Conservation (phyloP, 176 grass and related monocot genomes). For the Melocanna baccifera region DNA sequence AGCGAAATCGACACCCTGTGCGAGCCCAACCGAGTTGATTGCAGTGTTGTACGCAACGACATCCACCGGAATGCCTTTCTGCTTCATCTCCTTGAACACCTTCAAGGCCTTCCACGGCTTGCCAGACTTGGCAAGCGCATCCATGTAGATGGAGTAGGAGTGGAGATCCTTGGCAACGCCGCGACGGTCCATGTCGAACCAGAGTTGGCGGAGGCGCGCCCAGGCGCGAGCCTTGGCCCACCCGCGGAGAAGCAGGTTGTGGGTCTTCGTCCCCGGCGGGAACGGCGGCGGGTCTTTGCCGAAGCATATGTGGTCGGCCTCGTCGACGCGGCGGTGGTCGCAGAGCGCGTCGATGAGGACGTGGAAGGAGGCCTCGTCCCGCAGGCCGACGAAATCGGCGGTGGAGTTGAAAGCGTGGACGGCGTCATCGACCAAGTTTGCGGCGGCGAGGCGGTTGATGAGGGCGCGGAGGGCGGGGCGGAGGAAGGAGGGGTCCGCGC, state of each 20-base stretch:
- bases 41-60: constrained; percentile 69
- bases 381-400: constrained; percentile 32
- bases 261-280: constrained; percentile 57
- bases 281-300: constrained; percentile 42
- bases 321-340: constrained; percentile 68
- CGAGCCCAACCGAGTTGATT: constrained; percentile 65
- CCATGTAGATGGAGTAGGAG: constrained; percentile 96
- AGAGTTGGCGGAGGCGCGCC: constrained; percentile 60
- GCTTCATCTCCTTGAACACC: constrained; percentile 77
- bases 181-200: constrained; percentile 81
- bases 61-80: constrained; percentile 47
- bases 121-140: constrained; percentile 62
- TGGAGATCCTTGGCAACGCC: constrained; percentile 78
- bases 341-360: constrained; percentile 83
- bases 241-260: constrained; percentile 84
- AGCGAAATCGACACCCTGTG: constrained; percentile 66
- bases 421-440: constrained; percentile 49
- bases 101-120: constrained; percentile 87
- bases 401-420: constrained; percentile 39
- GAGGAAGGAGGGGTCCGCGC: constrained; percentile 52
- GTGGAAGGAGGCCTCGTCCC: constrained; percentile 64
- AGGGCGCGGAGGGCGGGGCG: constrained; percentile 48
- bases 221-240: constrained; percentile 69
- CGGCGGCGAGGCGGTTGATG: constrained; percentile 57
- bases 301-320: constrained; percentile 74